Conservation (phyloP, 148 eudicot species). For the Cornus controversa region DNA sequence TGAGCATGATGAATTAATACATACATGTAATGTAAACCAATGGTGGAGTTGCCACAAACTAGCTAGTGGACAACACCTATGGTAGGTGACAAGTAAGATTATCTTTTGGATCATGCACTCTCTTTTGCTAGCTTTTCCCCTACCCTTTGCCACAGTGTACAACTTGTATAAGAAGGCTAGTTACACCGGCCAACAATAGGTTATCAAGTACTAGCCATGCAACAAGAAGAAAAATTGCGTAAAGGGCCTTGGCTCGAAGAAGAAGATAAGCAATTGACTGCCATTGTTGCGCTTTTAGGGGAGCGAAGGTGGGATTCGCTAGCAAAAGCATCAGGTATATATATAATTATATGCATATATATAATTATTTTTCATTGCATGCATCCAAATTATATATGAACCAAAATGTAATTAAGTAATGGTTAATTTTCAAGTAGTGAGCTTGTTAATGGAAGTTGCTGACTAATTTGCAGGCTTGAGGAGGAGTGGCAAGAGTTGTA, state of each 20-base stretch:
- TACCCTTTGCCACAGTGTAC: constrained; percentile 12
- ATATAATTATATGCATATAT: no score
- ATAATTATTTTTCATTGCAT: no score
- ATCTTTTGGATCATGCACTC: constrained; percentile 4
- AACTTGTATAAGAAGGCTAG: constrained; percentile 18
- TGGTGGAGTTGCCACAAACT: constrained; percentile 16
- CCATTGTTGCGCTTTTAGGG: constrained; percentile 37
- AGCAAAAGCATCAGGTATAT: constrained; percentile 62
- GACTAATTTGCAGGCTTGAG: constrained; percentile 37
- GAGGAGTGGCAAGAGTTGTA: constrained; percentile 78
- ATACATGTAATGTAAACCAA: constrained; percentile 6
- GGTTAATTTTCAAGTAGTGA: not conserved
- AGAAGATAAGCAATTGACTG: constrained; percentile 44
- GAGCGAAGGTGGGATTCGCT: constrained; percentile 64
- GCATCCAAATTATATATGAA: not conserved
- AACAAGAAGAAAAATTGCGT: constrained; percentile 26
- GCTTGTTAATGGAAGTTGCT: not conserved
- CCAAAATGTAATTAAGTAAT: not conserved
- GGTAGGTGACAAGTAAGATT: constrained; percentile 20
- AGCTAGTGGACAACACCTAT: constrained; percentile 19
- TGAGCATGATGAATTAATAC: not conserved
- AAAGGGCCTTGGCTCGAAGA: constrained; percentile 61
- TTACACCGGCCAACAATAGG: not conserved
- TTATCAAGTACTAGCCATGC: constrained; percentile 25
- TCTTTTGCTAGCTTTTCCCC: not conserved